Percentiles rank a stretch among this genome's conserved stretches.
These are phyloP conservation scores for Rubia peregrina DNA, from an alignment of 305 asterid species.

Conservation along the genomic window DNA sequence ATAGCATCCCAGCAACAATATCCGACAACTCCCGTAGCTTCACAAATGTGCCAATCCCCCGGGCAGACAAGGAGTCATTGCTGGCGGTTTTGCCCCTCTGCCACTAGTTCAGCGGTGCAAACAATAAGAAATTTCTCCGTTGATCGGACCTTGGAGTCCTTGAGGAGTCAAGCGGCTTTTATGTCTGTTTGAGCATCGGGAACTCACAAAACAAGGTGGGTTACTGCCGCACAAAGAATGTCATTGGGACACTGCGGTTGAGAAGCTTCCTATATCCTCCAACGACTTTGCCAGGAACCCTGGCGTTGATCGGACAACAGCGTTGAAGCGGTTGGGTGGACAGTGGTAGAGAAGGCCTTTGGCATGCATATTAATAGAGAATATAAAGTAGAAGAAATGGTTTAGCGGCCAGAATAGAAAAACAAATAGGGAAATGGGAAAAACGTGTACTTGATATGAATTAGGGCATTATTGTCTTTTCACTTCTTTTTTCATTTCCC, in stretches of 20 bases:
- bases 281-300: slow-evolving; percentile 58
- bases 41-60: slow-evolving; percentile 46
- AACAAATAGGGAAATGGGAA: no score
- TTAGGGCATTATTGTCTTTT: no score
- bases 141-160: no score
- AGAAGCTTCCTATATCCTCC: slow-evolving; percentile 50
- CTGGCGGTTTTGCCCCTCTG: slow-evolving; percentile 24
- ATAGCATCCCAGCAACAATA: slow-evolving; percentile 69
- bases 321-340: no score
- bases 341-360: no score
- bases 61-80: slow-evolving; percentile 26
- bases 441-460: no score
- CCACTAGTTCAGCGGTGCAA: slow-evolving; percentile 44
- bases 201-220: slow-evolving; percentile 82
- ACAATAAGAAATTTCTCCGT: slow-evolving; percentile 1
- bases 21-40: slow-evolving; percentile 83
- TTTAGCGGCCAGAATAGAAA: no score
- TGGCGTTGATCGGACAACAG: slow-evolving; percentile 50
- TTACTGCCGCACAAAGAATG: slow-evolving; percentile 69
- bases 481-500: no score
- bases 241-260: slow-evolving; percentile 69
- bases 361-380: no score
- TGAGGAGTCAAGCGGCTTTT: no score
- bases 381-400: no score
- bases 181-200: slow-evolving; percentile 74